These are phyloP conservation scores for Claviceps sp. DNA, from an alignment of 2,329 filamentous ascomycete genomes.

Conservation along the genomic window DNA sequence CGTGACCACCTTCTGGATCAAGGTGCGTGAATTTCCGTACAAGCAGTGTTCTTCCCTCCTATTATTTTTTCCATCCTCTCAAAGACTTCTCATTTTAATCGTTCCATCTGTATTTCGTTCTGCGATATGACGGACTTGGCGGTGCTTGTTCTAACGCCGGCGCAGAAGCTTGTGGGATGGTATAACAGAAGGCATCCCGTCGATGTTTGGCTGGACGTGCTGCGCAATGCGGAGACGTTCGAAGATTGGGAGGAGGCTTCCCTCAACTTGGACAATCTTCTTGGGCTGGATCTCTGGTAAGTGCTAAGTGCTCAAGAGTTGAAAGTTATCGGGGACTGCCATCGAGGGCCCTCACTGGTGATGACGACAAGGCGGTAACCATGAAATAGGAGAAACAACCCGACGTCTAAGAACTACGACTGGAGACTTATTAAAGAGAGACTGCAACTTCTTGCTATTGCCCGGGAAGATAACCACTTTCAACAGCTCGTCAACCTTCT, in stretches of 20 bases:
- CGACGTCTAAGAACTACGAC: constrained; percentile 71
- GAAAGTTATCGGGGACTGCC: too few species aligned
- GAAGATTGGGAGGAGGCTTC: constrained; percentile 85
- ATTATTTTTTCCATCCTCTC: background rate
- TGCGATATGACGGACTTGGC: constrained; percentile 9
- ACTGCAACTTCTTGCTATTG: constrained; percentile 54
- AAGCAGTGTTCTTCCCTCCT: background rate
- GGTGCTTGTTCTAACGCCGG: constrained; percentile 11
- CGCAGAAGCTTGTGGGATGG: constrained; percentile 55
- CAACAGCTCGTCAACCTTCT: constrained; percentile 65
- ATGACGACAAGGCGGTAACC: background rate
- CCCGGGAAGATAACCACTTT: constrained; percentile 58
- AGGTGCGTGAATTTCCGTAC: constrained; percentile 26
- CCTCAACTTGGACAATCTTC: constrained; percentile 64
- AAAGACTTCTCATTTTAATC: constrained; percentile 1
- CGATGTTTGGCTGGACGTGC: constrained; percentile 50
- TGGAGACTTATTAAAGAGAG: constrained; percentile 72
- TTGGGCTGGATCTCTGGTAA: constrained; percentile 72
- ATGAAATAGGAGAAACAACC: constrained; percentile 58
- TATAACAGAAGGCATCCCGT: constrained; percentile 50
- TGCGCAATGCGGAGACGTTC: constrained; percentile 55
- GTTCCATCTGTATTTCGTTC: background rate
- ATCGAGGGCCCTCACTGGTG: background rate
- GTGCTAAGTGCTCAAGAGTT: constrained; percentile 10
- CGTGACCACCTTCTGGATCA: constrained; percentile 48